Evolutionary conservation across 768 basidiomycete genomes (phyloP).

Genomic region (Naganishia vaughanmartiniae): DNA sequence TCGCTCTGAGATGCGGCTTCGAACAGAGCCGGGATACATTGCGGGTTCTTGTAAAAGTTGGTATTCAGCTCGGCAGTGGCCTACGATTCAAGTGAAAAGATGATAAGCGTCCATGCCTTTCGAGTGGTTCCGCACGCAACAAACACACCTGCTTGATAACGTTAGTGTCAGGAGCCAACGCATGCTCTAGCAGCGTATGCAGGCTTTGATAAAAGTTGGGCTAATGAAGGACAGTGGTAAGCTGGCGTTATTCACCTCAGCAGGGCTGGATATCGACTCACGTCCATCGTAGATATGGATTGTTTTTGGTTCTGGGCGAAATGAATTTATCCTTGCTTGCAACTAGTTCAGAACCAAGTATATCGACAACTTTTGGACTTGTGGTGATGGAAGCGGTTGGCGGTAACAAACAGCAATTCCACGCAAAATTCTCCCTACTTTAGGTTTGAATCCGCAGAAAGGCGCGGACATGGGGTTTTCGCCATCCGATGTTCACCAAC

Average conservation of each 20-base stretch:
- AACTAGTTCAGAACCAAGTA: too few relatives aligned
- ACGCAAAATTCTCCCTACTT: slow-evolving; percentile 6
- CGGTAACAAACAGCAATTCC: slow-evolving; percentile 7
- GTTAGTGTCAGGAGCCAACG: slow-evolving; percentile 80
- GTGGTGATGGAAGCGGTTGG: background rate
- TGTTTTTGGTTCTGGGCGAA: background rate
- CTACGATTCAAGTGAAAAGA: slow-evolving; percentile 48
- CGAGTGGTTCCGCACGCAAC: slow-evolving; percentile 55
- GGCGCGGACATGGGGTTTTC: background rate
- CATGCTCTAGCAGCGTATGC: slow-evolving; percentile 79
- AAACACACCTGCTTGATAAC: slow-evolving; percentile 69
- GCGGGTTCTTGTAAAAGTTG: slow-evolving; percentile 85
- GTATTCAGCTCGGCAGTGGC: slow-evolving; percentile 83
- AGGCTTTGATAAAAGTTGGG: slow-evolving; percentile 68
- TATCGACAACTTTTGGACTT: too few relatives aligned
- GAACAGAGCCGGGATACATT: slow-evolving; percentile 86
- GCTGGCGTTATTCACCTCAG: background rate
- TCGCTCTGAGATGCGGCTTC: slow-evolving; percentile 79
- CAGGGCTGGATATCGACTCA: slow-evolving; percentile 1
- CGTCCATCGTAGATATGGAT: slow-evolving; percentile 25
- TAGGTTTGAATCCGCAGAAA: background rate
- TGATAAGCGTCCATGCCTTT: background rate
- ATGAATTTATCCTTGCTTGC: background rate
- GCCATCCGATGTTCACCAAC: background rate
- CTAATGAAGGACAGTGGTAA: slow-evolving; percentile 36